Evolutionary conservation across 2,329 filamentous ascomycete genomes (phyloP), one percentile per base, ranked within the genome.

Genomic region (Phialocephala sp.): DNA sequence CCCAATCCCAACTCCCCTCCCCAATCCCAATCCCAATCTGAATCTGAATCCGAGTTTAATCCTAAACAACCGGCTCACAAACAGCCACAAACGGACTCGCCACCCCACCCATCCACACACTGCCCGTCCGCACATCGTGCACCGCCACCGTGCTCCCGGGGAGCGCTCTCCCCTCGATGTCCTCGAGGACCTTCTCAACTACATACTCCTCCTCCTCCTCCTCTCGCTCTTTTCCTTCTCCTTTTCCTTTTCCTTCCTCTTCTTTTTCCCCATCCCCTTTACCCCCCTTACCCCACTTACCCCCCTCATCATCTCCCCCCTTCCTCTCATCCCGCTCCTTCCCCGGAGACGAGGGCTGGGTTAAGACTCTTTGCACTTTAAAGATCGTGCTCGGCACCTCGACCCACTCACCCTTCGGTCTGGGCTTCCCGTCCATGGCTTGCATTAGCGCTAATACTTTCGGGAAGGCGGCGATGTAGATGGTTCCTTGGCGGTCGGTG

Each of bases 141-240:
- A 73, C 69, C 12, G 62, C 69, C 35, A 65, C 63, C 6, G 72
- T 75, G 27, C 71, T 69, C 15, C 63, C 66, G 4, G 64, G 68
- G 39, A 73, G 58, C 5, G 60, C 27, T 65, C 71, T 73, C 1
- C 66, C 74, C 32, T 73, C 71, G n/a, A 61, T 63, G 66, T 78
- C 76, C 63, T 78, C 77, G 12, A 77, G 63, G 14, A 75, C 52
- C 60, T 76, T 78, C 24, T 65, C 61, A 18, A 73, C 67, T 32
- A 72, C 69, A 57, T 32, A 59, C 68, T n/a, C 22, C 24, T 12
- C 32, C 56, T 22, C 66, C 70, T 59, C 45, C 18, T 32, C 24
- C 0, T 14, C 39, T 0, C 32, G 37, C 27, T 8, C 36, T 24
- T 62, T 59, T n/a, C 59, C 69, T 20, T n/a, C 39, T 68, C 36